These are phyloP conservation scores for Botrytis sinoallii DNA, from an alignment of 2,329 filamentous ascomycete species.

Conservation along the genomic window DNA sequence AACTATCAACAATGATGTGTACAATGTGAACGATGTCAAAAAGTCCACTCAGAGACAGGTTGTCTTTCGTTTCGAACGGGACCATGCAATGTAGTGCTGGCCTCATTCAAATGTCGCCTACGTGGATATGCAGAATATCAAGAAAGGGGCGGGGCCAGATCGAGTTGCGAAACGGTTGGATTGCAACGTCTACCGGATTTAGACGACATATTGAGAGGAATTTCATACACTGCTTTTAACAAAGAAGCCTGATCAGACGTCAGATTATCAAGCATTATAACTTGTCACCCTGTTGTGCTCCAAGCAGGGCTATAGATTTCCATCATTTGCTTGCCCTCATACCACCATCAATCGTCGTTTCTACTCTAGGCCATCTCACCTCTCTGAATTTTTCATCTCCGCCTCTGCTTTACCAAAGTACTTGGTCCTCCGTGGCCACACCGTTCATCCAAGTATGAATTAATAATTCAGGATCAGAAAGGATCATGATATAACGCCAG, in stretches of 20 bases:
- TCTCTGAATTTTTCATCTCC: no score
- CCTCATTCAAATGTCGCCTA: neutral
- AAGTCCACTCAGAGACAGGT: neutral
- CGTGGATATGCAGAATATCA: neutral
- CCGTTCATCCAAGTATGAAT: neutral
- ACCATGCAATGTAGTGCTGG: constrained; percentile 1
- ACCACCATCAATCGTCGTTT: neutral
- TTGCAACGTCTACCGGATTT: neutral
- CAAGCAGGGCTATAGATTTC: neutral
- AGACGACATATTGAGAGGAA: no score
- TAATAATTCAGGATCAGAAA: neutral
- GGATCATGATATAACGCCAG: neutral
- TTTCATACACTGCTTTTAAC: neutral
- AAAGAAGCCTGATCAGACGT: neutral
- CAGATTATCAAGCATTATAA: neutral
- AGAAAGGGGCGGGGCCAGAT: neutral
- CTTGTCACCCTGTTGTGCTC: neutral
- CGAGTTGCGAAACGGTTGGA: neutral
- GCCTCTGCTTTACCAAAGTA: neutral
- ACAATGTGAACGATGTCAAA: neutral
- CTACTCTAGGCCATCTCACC: neutral
- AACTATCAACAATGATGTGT: neutral
- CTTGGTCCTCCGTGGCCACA: neutral
- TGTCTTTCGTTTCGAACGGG: neutral
- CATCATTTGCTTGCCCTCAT: neutral